Percentiles rank a stretch among this genome's conserved stretches.
phyloP scores from a whole-genome alignment of 73 alveolate species.

The Halteria grandinella region DNA sequence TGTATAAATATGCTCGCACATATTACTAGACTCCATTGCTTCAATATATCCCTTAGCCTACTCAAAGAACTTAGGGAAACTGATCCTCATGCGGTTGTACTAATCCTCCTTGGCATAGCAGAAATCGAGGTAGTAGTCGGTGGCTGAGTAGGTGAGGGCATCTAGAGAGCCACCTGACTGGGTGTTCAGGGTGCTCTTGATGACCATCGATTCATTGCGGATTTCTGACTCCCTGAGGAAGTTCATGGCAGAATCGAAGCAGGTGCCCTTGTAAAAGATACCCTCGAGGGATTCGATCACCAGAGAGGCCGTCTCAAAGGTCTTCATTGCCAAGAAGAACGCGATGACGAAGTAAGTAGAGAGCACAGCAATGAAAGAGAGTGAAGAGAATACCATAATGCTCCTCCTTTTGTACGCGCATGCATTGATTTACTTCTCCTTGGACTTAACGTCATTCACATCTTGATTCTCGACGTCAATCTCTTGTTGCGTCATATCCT shows the following conservation, averaged over 20 bases:
- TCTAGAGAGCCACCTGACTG: too few relatives aligned
- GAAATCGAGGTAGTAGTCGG: slow-evolving; percentile 27
- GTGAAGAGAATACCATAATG: background rate
- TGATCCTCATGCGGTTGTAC: background rate
- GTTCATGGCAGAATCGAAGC: slow-evolving; percentile 30
- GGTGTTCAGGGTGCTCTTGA: too few relatives aligned
- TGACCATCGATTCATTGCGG: background rate
- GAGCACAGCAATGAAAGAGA: background rate
- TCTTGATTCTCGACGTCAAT: too few relatives aligned
- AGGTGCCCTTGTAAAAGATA: slow-evolving; percentile 38
- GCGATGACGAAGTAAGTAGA: slow-evolving; percentile 25
- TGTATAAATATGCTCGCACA: slow-evolving; percentile 9
- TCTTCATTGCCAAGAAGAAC: slow-evolving; percentile 28
- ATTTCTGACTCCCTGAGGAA: slow-evolving; percentile 32
- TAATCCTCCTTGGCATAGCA: slow-evolving; percentile 1
- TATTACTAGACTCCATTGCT: slow-evolving; percentile 8
- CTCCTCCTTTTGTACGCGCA: slow-evolving; percentile 23
- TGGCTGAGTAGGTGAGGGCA: background rate
- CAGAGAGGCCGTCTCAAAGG: slow-evolving; percentile 21
- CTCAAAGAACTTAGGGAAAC: slow-evolving; percentile 4
- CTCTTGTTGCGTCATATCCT: too few relatives aligned
- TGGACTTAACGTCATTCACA: too few relatives aligned
- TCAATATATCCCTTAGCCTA: background rate
- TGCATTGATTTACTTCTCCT: background rate
- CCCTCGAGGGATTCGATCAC: slow-evolving; percentile 16